Conservation (phyloP, 495 filamentous ascomycete species). For the Aspergillus cristatus region DNA sequence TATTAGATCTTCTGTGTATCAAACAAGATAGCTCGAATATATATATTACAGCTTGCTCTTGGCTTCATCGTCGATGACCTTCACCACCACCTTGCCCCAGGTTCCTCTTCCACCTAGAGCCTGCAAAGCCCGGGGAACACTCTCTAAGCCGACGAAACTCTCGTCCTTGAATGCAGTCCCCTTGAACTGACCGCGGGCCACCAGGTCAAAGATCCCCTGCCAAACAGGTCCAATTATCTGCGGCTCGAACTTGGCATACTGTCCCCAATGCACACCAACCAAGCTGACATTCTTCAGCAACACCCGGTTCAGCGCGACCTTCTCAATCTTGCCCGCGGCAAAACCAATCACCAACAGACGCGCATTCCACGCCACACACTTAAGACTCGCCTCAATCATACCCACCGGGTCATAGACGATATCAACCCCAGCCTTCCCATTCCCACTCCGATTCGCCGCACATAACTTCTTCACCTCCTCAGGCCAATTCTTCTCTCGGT, state of each 20-base stretch:
- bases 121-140: constrained; percentile 64
- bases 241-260: constrained; percentile 65
- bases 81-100: constrained; percentile 95
- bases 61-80: constrained; percentile 57
- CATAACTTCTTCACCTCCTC: constrained; percentile 65
- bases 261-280: constrained; percentile 86
- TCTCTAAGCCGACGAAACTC: constrained; percentile 75
- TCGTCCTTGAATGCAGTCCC: constrained; percentile 75
- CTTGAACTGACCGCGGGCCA: constrained; percentile 67
- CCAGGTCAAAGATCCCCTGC: constrained; percentile 69
- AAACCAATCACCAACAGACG: constrained; percentile 84
- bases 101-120: constrained; percentile 72
- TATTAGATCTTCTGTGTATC: constrained; percentile 3
- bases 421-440: constrained; percentile 63
- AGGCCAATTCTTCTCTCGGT: constrained; percentile 62
- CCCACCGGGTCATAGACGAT: constrained; percentile 89
- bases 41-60: constrained; percentile 40
- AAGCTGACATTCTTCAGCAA: constrained; percentile 89
- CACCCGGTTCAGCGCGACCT: constrained; percentile 83
- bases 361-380: constrained; percentile 88
- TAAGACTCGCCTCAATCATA: constrained; percentile 71
- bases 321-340: constrained; percentile 81
- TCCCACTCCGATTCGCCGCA: constrained; percentile 43
- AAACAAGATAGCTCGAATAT: not conserved
- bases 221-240: constrained; percentile 66